Percentiles rank a stretch among this genome's conserved stretches.
These are phyloP conservation scores for Sordariomycetes sp. DNA, from an alignment of 2,329 filamentous ascomycete species.

Conservation along the genomic window DNA sequence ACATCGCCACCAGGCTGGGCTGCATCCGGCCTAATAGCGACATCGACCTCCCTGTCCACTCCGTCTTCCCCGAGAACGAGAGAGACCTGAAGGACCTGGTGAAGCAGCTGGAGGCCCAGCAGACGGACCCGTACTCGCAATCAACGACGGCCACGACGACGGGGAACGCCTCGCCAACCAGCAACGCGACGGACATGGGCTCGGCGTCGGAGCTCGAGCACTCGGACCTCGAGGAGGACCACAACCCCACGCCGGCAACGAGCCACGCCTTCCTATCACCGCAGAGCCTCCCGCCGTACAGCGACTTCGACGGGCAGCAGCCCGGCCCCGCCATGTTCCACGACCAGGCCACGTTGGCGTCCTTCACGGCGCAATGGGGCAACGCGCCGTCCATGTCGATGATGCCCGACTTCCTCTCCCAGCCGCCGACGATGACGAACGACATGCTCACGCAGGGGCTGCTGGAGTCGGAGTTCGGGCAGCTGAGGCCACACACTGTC, in stretches of 20 bases:
- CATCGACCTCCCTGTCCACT: slow-evolving; percentile 44
- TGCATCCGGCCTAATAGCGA: slow-evolving; percentile 54
- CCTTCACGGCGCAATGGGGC: slow-evolving; percentile 18
- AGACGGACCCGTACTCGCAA: slow-evolving; percentile 26
- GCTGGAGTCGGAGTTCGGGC: slow-evolving; percentile 40
- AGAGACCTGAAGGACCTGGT: slow-evolving; percentile 46
- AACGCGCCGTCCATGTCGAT: slow-evolving; percentile 8
- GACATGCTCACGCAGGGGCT: slow-evolving; percentile 38
- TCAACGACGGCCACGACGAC: slow-evolving; percentile 15
- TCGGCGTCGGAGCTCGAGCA: slow-evolving; percentile 34
- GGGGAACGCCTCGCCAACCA: slow-evolving; percentile 14
- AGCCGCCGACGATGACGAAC: slow-evolving; percentile 26
- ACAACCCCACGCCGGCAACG: slow-evolving; percentile 33
- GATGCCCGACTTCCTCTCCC: slow-evolving; percentile 30
- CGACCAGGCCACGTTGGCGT: slow-evolving; percentile 19
- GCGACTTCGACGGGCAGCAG: slow-evolving; percentile 25
- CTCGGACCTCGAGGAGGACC: slow-evolving; percentile 44
- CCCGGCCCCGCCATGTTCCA: slow-evolving; percentile 22
- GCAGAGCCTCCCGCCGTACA: slow-evolving; percentile 35
- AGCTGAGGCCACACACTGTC: slow-evolving; percentile 44
- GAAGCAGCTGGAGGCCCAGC: slow-evolving; percentile 37
- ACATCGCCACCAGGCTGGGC: slow-evolving; percentile 53
- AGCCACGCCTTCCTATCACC: slow-evolving; percentile 38
- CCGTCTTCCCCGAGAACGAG: slow-evolving; percentile 52
- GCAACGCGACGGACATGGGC: slow-evolving; percentile 14